Percentiles rank a stretch among this genome's conserved stretches.
phyloP scores from a whole-genome alignment of 805 yeast genomes.

The Barnettozyma siamensis region DNA sequence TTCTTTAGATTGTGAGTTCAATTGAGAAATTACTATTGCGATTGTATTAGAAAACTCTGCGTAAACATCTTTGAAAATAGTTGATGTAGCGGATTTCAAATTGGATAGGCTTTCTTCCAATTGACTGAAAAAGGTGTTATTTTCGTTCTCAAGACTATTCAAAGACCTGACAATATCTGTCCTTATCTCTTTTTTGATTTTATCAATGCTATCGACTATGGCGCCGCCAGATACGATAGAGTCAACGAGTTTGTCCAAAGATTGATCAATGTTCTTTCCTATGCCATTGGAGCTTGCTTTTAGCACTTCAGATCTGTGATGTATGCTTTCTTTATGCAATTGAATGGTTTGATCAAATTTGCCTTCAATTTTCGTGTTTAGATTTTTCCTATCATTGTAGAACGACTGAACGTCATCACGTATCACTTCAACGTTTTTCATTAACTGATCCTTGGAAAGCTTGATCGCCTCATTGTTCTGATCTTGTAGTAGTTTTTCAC shows the following conservation, averaged over 20 bases:
- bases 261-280: slow-evolving; percentile 4
- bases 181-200: slow-evolving; percentile 11
- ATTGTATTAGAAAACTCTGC: slow-evolving; percentile 1
- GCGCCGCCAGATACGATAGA: not conserved
- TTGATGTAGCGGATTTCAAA: slow-evolving; percentile 5
- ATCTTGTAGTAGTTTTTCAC: slow-evolving; percentile 11
- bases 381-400: slow-evolving; percentile 8
- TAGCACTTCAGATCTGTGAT: slow-evolving; percentile 9
- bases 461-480: slow-evolving; percentile 15
- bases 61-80: slow-evolving; percentile 1
- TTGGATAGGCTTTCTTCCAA: slow-evolving; percentile 7
- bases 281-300: slow-evolving; percentile 1
- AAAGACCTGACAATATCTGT: slow-evolving; percentile 17
- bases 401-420: slow-evolving; percentile 6
- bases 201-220: slow-evolving; percentile 15
- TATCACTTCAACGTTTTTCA: slow-evolving; percentile 5
- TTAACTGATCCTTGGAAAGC: slow-evolving; percentile 6
- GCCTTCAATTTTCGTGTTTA: slow-evolving; percentile 10
- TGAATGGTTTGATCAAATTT: slow-evolving; percentile 17
- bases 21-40: slow-evolving; percentile 13
- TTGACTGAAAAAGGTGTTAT: slow-evolving; percentile 3
- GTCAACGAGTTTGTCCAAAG: slow-evolving; percentile 6
- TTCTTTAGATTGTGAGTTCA: slow-evolving; percentile 17
- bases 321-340: slow-evolving; percentile 10
- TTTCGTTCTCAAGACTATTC: slow-evolving; percentile 10